These are phyloP conservation scores for Phaeomoniella chlamydospora DNA, from an alignment of 2,329 filamentous ascomycete species.

Conservation along the genomic window DNA sequence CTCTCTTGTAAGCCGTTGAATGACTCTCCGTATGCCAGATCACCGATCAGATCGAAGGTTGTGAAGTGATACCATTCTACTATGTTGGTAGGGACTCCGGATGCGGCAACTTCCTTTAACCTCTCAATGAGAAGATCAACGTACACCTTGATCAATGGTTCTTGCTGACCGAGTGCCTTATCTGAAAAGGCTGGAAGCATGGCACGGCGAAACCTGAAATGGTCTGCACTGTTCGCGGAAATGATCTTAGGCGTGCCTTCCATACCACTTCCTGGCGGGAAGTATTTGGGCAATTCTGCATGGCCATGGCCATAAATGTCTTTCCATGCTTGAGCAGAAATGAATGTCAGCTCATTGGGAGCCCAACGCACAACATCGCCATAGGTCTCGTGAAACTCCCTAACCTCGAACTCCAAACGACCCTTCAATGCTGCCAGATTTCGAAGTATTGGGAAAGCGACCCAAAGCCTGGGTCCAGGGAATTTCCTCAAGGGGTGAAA, in stretches of 20 bases:
- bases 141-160: constrained; percentile 10
- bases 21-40: constrained; percentile 18
- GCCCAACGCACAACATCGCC: constrained; percentile 18
- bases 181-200: constrained; percentile 28
- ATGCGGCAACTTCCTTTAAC: constrained; percentile 1
- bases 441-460: background rate
- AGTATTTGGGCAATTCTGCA: constrained; percentile 8
- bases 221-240: constrained; percentile 11
- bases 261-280: constrained; percentile 6
- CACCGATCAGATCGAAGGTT: constrained; percentile 21
- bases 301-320: constrained; percentile 15
- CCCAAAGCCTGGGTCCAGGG: constrained; percentile 2
- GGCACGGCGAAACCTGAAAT: constrained; percentile 15
- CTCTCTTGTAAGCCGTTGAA: constrained; percentile 16
- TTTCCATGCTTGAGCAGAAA: constrained; percentile 15
- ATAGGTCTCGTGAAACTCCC: constrained; percentile 13
- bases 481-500: constrained; percentile 1
- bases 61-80: constrained; percentile 13
- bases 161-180: constrained; percentile 23
- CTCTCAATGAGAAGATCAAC: constrained; percentile 5
- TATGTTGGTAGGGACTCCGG: constrained; percentile 7
- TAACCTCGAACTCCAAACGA: background rate
- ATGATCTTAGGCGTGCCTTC: constrained; percentile 13
- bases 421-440: background rate
- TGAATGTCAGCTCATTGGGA: constrained; percentile 20